Percentiles rank a stretch among this genome's conserved stretches.
These are phyloP conservation scores for Strobilomyces echinocephalus DNA, from an alignment of 768 basidiomycete genomes.

Conservation along the genomic window DNA sequence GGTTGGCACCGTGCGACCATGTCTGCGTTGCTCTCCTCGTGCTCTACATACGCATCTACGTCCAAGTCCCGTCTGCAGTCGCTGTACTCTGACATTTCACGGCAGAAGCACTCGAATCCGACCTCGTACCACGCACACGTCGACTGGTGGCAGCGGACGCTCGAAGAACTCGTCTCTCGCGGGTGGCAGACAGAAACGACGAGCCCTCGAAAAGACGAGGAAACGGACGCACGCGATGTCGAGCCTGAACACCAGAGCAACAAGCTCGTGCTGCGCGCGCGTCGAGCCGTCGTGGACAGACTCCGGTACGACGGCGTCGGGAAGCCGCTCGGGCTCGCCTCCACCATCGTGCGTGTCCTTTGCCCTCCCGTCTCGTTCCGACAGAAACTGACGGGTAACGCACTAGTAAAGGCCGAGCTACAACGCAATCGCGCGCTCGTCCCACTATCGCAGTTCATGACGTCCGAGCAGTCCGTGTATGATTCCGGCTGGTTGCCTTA, in stretches of 20 bases:
- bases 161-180: conserved; percentile 55
- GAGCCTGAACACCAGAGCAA: conserved; percentile 32
- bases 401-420: conserved; percentile 69
- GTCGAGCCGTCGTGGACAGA: conserved; percentile 49
- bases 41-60: conserved; percentile 26
- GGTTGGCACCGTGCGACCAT: conserved; percentile 8
- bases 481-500: conserved; percentile 64
- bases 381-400: conserved; percentile 25
- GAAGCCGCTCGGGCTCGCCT: conserved; percentile 66
- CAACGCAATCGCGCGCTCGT: conserved; percentile 42
- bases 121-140: conserved; percentile 75
- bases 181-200: conserved; percentile 45
- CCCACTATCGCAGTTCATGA: conserved; percentile 51
- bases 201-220: conserved; percentile 5
- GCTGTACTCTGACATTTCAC: conserved; percentile 82
- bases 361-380: background rate
- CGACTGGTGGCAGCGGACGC: conserved; percentile 79
- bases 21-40: conserved; percentile 20
- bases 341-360: conserved; percentile 62
- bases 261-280: conserved; percentile 57
- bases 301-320: conserved; percentile 66
- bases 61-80: conserved; percentile 58
- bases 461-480: conserved; percentile 56
- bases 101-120: conserved; percentile 81
- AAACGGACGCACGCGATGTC: conserved; percentile 3